These are phyloP conservation scores for Candida coleopterorum DNA, from an alignment of 805 yeast genomes.

Conservation along the genomic window DNA sequence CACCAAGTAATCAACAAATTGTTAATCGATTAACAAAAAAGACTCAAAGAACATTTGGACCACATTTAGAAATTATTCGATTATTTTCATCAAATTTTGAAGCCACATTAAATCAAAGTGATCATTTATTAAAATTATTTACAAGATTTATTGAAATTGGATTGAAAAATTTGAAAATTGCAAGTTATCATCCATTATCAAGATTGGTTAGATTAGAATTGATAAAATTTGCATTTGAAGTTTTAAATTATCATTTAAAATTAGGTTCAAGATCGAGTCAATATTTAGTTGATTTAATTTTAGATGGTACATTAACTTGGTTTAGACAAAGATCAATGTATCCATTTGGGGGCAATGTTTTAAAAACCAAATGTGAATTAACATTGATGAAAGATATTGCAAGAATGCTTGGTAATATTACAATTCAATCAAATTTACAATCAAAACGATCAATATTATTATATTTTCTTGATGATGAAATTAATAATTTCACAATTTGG, in stretches of 20 bases:
- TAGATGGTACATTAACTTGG: constrained; percentile 76
- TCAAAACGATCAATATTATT: constrained; percentile 51
- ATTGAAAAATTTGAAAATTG: constrained; percentile 45
- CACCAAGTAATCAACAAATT: constrained; percentile 69
- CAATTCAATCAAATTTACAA: constrained; percentile 25
- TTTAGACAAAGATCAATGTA: constrained; percentile 56
- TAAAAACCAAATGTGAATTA: constrained; percentile 67
- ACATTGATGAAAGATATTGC: constrained; percentile 53
- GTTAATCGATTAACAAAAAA: constrained; percentile 48
- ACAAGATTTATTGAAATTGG: constrained; percentile 58
- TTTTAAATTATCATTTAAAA: constrained; percentile 52
- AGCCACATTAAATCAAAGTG: constrained; percentile 69
- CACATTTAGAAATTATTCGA: constrained; percentile 65
- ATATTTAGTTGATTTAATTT: constrained; percentile 45
- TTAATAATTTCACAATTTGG: constrained; percentile 73
- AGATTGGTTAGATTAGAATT: constrained; percentile 72
- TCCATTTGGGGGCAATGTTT: constrained; percentile 82
- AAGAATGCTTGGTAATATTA: constrained; percentile 20
- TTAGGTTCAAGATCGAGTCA: constrained; percentile 44
- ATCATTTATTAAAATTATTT: constrained; percentile 63
- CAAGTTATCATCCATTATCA: constrained; percentile 81
- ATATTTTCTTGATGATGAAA: constrained; percentile 71
- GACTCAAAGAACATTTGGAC: constrained; percentile 49
- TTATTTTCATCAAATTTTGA: constrained; percentile 75
- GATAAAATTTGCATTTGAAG: constrained; percentile 60